phyloP scores from a whole-genome alignment of 768 basidiomycete genomes.

The Kwoniella pini region DNA sequence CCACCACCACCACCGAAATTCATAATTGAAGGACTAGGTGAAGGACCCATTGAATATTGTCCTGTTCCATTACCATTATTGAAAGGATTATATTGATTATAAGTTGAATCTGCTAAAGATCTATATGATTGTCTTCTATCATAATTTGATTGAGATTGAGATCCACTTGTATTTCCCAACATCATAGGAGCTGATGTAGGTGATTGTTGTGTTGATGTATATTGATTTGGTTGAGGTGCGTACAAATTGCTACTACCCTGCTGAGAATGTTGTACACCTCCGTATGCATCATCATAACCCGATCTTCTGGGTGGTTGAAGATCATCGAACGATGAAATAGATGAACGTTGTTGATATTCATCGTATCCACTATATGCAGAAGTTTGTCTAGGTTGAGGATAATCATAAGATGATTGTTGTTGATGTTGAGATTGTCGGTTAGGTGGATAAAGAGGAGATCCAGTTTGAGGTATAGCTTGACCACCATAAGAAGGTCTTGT shows the following conservation, averaged over 20 bases:
- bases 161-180: slow-evolving; percentile 4
- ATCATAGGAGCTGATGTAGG: slow-evolving; percentile 8
- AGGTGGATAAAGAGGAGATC: slow-evolving; percentile 10
- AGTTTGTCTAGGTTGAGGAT: not conserved
- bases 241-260: slow-evolving; percentile 2
- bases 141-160: not conserved
- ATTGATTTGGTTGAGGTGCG: slow-evolving; percentile 2
- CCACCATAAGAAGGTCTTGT: not conserved
- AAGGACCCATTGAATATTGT: slow-evolving; percentile 21
- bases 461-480: not conserved
- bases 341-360: not conserved
- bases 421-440: slow-evolving; percentile 4
- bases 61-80: not conserved
- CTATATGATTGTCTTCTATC: slow-evolving; percentile 22
- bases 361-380: not conserved
- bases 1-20: slow-evolving; percentile 14
- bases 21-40: slow-evolving; percentile 40
- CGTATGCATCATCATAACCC: not conserved
- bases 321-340: slow-evolving; percentile 5
- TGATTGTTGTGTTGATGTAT: not conserved
- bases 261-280: not conserved
- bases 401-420: slow-evolving; percentile 1
- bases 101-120: slow-evolving; percentile 40
- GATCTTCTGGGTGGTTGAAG: not conserved
- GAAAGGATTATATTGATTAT: slow-evolving; percentile 39